Evolutionary conservation across 2,329 filamentous ascomycete genomes (phyloP).

Genomic region (Botryotinia globosa): DNA sequence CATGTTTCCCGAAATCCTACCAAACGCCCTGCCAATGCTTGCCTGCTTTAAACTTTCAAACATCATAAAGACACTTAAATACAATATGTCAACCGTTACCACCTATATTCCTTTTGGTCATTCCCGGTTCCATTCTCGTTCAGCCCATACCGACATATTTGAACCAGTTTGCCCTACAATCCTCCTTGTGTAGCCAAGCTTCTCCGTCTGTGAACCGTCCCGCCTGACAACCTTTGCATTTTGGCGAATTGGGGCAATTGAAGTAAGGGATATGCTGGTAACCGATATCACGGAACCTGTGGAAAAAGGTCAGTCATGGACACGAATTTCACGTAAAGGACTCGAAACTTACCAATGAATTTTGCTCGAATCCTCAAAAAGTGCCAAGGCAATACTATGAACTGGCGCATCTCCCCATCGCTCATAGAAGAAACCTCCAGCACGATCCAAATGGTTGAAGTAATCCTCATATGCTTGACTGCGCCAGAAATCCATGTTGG

Average conservation of each 20-base stretch:
- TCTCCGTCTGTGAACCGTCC: slow-evolving; percentile 89
- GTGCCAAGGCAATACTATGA: slow-evolving; percentile 85
- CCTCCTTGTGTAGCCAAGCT: slow-evolving; percentile 79
- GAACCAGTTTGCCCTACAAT: slow-evolving; percentile 96
- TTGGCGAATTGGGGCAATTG: slow-evolving; percentile 96
- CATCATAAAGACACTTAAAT: slow-evolving; percentile 19
- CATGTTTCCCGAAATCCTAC: slow-evolving; percentile 10
- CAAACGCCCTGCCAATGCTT: slow-evolving; percentile 24
- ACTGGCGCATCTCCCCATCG: slow-evolving; percentile 97
- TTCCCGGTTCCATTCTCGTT: neutral
- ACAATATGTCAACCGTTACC: slow-evolving; percentile 14
- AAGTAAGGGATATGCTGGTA: slow-evolving; percentile 99
- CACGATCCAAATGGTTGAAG: slow-evolving; percentile 90
- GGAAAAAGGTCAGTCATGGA: slow-evolving; percentile 10
- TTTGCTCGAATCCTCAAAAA: slow-evolving; percentile 87
- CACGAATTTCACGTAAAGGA: neutral
- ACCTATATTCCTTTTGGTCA: neutral
- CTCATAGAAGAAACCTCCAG: slow-evolving; percentile 98
- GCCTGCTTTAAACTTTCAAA: slow-evolving; percentile 18
- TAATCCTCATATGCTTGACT: slow-evolving; percentile 90
- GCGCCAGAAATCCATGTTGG: slow-evolving; percentile 88
- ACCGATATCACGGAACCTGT: slow-evolving; percentile 96
- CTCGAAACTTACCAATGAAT: slow-evolving; percentile 75
- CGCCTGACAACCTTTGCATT: slow-evolving; percentile 83
- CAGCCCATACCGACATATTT: slow-evolving; percentile 84